Evolutionary conservation across 176 grass and related monocot species (phyloP).

Genomic region (Avena atlantica): DNA sequence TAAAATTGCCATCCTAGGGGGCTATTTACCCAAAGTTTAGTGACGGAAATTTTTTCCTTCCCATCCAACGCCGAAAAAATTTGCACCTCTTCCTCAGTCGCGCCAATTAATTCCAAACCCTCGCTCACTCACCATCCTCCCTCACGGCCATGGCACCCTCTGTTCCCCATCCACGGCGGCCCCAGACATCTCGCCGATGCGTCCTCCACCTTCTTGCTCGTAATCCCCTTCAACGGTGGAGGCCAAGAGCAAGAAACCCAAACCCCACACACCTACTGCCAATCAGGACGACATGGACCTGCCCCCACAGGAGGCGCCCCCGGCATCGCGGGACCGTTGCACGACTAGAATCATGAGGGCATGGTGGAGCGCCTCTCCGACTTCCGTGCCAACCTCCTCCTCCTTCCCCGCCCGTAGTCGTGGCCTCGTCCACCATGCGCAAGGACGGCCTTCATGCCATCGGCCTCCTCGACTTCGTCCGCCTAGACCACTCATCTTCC

Average conservation of each 20-base stretch:
- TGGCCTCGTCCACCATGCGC: not conserved
- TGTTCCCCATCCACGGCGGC: not conserved
- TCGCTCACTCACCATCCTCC: not conserved
- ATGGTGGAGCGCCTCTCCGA: not conserved
- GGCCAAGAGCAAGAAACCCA: not conserved
- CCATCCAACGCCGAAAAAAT: not conserved
- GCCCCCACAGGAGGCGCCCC: not conserved
- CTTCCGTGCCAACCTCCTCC: not conserved
- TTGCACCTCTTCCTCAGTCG: not conserved
- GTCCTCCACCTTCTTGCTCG: not conserved
- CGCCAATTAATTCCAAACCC: not conserved
- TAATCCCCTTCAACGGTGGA: not conserved
- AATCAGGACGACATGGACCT: not conserved
- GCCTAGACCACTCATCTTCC: slow-evolving; percentile 2
- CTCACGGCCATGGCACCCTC: not conserved
- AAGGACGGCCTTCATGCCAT: not conserved
- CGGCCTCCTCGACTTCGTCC: not conserved
- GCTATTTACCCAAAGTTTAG: too few relatives aligned
- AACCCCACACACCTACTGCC: not conserved
- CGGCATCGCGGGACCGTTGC: not conserved
- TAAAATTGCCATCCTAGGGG: too few relatives aligned
- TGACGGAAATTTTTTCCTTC: too few relatives aligned
- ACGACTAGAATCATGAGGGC: slow-evolving; percentile 1
- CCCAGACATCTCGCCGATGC: not conserved
- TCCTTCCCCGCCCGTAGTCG: not conserved